phyloP scores from a whole-genome alignment of 2,329 filamentous ascomycete species.

The Claviceps lovelessii region DNA sequence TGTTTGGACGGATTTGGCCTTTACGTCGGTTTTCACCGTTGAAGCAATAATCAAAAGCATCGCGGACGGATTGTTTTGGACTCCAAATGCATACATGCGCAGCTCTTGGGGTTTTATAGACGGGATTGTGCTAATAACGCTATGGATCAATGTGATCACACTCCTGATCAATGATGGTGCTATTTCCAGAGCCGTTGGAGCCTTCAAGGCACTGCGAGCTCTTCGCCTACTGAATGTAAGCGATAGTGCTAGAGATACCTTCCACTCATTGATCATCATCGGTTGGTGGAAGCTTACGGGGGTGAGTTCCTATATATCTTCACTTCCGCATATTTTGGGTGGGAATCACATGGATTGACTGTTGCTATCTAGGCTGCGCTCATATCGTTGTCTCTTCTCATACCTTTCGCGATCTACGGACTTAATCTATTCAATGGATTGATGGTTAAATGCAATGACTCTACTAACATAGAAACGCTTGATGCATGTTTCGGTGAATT shows the following conservation, averaged over 20 bases:
- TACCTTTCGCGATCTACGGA: constrained; percentile 94
- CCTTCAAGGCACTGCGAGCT: constrained; percentile 91
- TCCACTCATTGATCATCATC: constrained; percentile 88
- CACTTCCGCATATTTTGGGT: neutral
- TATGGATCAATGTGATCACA: constrained; percentile 89
- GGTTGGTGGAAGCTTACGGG: constrained; percentile 90
- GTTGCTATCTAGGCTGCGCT: constrained; percentile 52
- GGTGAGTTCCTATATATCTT: constrained; percentile 28
- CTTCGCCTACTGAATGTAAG: constrained; percentile 87
- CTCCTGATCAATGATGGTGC: constrained; percentile 68
- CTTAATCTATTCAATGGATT: constrained; percentile 82
- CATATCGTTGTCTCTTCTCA: constrained; percentile 83
- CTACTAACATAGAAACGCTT: constrained; percentile 43
- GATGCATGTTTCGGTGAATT: constrained; percentile 76
- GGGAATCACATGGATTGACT: neutral
- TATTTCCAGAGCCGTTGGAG: constrained; percentile 80
- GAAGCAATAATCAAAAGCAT: constrained; percentile 87
- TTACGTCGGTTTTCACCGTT: constrained; percentile 70
- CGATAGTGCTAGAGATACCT: constrained; percentile 87
- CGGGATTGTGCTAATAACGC: constrained; percentile 73
- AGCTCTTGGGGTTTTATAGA: constrained; percentile 97
- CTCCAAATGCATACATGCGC: constrained; percentile 90
- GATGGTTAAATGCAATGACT: constrained; percentile 61
- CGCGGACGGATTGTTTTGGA: constrained; percentile 91
- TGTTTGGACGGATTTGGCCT: constrained; percentile 82